phyloP scores from a whole-genome alignment of 805 yeast genomes.

The Sugiyamaella smithiae region DNA sequence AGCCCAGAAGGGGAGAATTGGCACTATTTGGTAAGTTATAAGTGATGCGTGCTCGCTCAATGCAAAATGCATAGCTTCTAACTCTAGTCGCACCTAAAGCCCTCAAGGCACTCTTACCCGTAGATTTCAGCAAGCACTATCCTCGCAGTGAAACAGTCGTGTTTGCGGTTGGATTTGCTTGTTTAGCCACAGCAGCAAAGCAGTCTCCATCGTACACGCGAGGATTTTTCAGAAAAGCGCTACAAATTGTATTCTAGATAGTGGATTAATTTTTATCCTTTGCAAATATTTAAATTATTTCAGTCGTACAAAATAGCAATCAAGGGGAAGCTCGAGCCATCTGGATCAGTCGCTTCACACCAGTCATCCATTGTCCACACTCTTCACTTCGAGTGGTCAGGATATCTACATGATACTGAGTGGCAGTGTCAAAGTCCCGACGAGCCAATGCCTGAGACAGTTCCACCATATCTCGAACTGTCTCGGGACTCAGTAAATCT shows the following conservation, averaged over 20 bases:
- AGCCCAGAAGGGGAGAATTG: slow-evolving; percentile 45
- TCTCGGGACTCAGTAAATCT: slow-evolving; percentile 58
- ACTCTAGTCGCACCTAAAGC: slow-evolving; percentile 37
- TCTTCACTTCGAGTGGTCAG: slow-evolving; percentile 65
- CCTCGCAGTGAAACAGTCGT: slow-evolving; percentile 16
- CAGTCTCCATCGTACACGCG: slow-evolving; percentile 10
- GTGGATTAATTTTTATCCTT: no score
- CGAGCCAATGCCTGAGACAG: slow-evolving; percentile 50
- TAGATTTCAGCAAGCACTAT: slow-evolving; percentile 8
- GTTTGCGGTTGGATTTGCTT: slow-evolving; percentile 23
- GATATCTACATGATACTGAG: slow-evolving; percentile 47
- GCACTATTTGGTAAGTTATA: slow-evolving; percentile 36
- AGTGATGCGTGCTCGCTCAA: not conserved
- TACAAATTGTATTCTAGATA: slow-evolving; percentile 12
- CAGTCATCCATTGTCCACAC: slow-evolving; percentile 89
- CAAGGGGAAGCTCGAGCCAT: slow-evolving; percentile 42
- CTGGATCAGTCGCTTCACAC: slow-evolving; percentile 81
- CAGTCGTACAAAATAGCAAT: no score
- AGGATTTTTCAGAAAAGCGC: slow-evolving; percentile 18
- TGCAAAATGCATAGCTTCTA: not conserved
- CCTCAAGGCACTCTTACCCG: slow-evolving; percentile 14
- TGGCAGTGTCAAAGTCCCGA: slow-evolving; percentile 60
- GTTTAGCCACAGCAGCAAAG: slow-evolving; percentile 12
- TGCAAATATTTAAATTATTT: no score
- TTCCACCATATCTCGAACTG: slow-evolving; percentile 50